Conservation (phyloP, 2,329 filamentous ascomycete species). For the Claviceps digitariae region DNA sequence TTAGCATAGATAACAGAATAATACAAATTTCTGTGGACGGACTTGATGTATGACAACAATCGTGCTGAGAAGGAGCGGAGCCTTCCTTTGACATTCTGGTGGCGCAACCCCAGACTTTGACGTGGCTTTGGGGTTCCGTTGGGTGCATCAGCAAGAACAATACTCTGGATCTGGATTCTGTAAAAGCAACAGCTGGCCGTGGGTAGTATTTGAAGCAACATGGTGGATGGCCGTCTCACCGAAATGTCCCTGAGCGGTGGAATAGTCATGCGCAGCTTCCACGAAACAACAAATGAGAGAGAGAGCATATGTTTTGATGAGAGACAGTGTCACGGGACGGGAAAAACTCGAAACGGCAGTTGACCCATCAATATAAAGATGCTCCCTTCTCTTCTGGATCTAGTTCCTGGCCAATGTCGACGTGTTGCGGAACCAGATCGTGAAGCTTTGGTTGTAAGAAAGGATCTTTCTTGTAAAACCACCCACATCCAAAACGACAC, state of each 20-base stretch:
- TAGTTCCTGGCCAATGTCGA: neutral
- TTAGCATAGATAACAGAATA: neutral
- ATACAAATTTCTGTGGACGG: neutral
- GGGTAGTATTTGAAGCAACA: neutral
- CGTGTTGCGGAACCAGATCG: neutral
- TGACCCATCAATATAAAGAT: neutral
- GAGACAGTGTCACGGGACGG: neutral
- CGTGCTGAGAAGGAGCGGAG: neutral
- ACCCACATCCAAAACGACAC: neutral
- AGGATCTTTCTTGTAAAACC: neutral
- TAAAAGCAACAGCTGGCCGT: neutral
- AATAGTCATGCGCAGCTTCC: neutral
- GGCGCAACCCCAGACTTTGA: neutral
- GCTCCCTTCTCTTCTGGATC: neutral
- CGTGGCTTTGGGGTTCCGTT: neutral
- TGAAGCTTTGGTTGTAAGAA: neutral
- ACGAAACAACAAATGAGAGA: neutral
- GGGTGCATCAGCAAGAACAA: neutral
- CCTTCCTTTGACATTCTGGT: neutral
- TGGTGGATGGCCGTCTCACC: neutral
- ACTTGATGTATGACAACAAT: constrained; percentile 1
- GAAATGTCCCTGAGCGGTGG: neutral
- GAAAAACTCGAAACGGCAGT: neutral
- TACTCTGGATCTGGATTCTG: neutral
- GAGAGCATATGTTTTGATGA: neutral